A percentile compares a stretch with the other conserved stretches of the same genome.
phyloP scores from a whole-genome alignment of 768 basidiomycete genomes.

The Cystoderma amianthinum region DNA sequence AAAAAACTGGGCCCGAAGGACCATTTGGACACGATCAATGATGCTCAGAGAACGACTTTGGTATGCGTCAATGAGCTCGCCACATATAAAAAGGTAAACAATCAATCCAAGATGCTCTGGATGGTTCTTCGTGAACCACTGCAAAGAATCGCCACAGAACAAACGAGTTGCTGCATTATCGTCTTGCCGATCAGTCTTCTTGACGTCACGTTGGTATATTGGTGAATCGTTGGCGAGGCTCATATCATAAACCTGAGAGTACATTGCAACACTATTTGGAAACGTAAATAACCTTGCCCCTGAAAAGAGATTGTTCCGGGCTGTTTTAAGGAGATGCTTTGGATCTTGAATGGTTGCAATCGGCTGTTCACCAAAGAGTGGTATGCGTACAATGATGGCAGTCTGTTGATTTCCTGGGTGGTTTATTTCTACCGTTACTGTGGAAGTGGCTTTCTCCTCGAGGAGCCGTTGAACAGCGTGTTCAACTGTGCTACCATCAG shows the following conservation, averaged over 20 bases:
- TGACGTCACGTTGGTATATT: constrained; percentile 22
- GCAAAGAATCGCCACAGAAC: constrained; percentile 24
- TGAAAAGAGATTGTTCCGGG: constrained; percentile 21
- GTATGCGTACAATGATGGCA: too few relatives aligned
- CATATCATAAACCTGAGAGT: constrained; percentile 11
- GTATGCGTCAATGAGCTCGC: constrained; percentile 29
- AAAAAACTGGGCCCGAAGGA: constrained; percentile 22
- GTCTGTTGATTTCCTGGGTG: too few relatives aligned
- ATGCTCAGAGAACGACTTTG: constrained; percentile 22
- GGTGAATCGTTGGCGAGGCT: constrained; percentile 10
- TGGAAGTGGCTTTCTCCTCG: too few relatives aligned
- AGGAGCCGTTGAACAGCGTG: constrained; percentile 15
- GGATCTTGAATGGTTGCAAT: too few relatives aligned
- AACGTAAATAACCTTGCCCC: constrained; percentile 19
- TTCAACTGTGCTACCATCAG: constrained; percentile 28
- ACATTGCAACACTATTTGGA: constrained; percentile 13
- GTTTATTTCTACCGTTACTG: too few relatives aligned
- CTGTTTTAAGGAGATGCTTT: too few relatives aligned
- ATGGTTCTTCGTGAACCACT: constrained; percentile 14
- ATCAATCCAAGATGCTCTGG: constrained; percentile 17
- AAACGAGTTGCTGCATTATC: constrained; percentile 32
- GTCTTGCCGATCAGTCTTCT: constrained; percentile 35
- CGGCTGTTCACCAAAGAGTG: too few relatives aligned
- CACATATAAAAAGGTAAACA: constrained; percentile 32
- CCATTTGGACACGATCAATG: constrained; percentile 17